These are phyloP conservation scores for Calophaca sinica DNA, from an alignment of 306 rosid genomes.

Conservation along the genomic window DNA sequence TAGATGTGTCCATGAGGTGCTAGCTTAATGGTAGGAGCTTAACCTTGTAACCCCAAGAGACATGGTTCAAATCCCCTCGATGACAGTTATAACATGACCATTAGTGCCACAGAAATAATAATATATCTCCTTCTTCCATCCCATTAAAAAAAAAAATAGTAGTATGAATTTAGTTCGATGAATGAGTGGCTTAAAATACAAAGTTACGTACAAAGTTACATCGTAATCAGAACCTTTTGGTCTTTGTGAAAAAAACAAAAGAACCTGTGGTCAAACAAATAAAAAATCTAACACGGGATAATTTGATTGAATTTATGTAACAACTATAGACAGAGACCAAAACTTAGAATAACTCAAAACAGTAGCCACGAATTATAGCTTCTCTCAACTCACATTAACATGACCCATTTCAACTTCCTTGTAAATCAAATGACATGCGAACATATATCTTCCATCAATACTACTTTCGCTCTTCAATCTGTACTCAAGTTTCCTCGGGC, in stretches of 20 bases:
- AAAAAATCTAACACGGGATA: slow-evolving; percentile 34
- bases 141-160: too few species aligned
- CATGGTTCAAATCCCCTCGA: too few species aligned
- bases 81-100: too few species aligned
- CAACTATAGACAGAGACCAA: slow-evolving; percentile 43
- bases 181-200: slow-evolving; percentile 38
- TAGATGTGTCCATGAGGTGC: too few species aligned
- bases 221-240: slow-evolving; percentile 11
- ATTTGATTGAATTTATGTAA: slow-evolving; percentile 46
- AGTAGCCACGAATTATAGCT: slow-evolving; percentile 33
- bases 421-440: slow-evolving; percentile 28
- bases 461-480: slow-evolving; percentile 39
- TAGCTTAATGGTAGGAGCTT: too few species aligned
- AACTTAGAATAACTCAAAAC: slow-evolving; percentile 44
- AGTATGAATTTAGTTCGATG: slow-evolving; percentile 29
- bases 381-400: slow-evolving; percentile 42
- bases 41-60: too few species aligned
- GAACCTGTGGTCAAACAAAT: slow-evolving; percentile 9
- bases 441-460: slow-evolving; percentile 36
- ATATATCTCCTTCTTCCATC: too few species aligned
- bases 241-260: too few species aligned
- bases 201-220: slow-evolving; percentile 45
- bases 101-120: too few species aligned
- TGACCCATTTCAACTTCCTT: slow-evolving; percentile 43
- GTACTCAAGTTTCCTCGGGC: slow-evolving; percentile 37